These are phyloP conservation scores for Thalassia testudinum DNA, from an alignment of 116 monocot species.

Conservation along the genomic window DNA sequence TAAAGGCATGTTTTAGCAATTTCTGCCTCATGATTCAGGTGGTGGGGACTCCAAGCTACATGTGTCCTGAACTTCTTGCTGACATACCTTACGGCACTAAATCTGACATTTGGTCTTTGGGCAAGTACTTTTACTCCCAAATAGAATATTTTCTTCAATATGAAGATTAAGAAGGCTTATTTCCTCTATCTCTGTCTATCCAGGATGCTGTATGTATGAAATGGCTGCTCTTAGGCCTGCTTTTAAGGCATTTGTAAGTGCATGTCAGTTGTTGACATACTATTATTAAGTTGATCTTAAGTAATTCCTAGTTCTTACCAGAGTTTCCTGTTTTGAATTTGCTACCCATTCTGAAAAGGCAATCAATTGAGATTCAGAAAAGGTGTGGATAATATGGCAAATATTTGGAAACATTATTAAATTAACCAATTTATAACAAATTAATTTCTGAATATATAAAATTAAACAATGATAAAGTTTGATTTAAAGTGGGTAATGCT, in stretches of 20 bases:
- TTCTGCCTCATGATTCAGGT: slow-evolving; percentile 28
- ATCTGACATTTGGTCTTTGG: slow-evolving; percentile 98
- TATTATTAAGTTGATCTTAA: too few relatives aligned
- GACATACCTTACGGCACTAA: slow-evolving; percentile 98
- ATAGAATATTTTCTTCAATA: neutral
- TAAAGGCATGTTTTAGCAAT: neutral
- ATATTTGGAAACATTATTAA: too few relatives aligned
- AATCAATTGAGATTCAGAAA: too few relatives aligned
- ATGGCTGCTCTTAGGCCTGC: slow-evolving; percentile 94
- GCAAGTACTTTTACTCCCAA: slow-evolving; percentile 12
- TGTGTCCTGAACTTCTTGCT: slow-evolving; percentile 99
- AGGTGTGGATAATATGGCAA: too few relatives aligned
- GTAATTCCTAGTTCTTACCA: too few relatives aligned
- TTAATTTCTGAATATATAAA: too few relatives aligned
- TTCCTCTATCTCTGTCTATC: neutral
- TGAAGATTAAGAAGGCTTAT: neutral
- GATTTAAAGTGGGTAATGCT: too few relatives aligned
- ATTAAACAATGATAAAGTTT: too few relatives aligned
- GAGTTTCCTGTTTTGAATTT: too few relatives aligned
- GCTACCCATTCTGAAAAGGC: too few relatives aligned
- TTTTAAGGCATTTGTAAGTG: slow-evolving; percentile 98
- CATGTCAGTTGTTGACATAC: neutral
- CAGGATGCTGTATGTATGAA: slow-evolving; percentile 99
- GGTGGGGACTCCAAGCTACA: slow-evolving; percentile 98
- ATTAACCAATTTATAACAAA: too few relatives aligned